Conservation (phyloP, 495 filamentous ascomycete species). For the Chaetomidium leptoderma region DNA sequence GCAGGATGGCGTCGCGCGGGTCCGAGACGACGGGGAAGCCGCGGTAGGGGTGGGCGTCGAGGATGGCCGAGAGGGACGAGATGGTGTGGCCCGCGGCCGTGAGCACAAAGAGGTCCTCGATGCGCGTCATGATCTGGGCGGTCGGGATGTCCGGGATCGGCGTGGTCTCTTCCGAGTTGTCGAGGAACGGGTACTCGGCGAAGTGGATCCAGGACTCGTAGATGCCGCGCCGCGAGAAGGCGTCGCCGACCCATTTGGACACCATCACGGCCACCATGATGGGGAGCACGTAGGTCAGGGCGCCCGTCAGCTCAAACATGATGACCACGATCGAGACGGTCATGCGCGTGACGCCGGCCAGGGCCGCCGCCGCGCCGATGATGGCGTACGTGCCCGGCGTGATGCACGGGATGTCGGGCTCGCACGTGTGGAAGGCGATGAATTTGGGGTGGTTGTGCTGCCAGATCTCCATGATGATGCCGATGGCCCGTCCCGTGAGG, state of each 20-base stretch:
- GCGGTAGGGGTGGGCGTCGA: slow-evolving; percentile 71
- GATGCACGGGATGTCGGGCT: slow-evolving; percentile 84
- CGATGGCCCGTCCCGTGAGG: slow-evolving; percentile 84
- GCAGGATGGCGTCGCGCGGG: slow-evolving; percentile 63
- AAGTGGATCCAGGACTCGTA: slow-evolving; percentile 98
- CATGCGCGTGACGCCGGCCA: slow-evolving; percentile 97
- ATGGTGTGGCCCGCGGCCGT: slow-evolving; percentile 86
- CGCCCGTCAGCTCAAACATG: slow-evolving; percentile 97
- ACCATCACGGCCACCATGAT: slow-evolving; percentile 99
- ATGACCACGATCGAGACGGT: slow-evolving; percentile 96
- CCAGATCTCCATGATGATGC: slow-evolving; percentile 85
- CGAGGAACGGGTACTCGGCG: slow-evolving; percentile 93
- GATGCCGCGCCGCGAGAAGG: slow-evolving; percentile 88
- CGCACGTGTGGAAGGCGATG: slow-evolving; percentile 73
- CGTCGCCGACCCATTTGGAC: slow-evolving; percentile 96
- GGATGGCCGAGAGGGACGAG: slow-evolving; percentile 61
- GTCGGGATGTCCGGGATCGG: slow-evolving; percentile 83
- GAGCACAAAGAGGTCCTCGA: slow-evolving; percentile 85
- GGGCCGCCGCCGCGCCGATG: slow-evolving; percentile 90
- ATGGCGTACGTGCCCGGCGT: slow-evolving; percentile 95
- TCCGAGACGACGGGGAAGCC: slow-evolving; percentile 90
- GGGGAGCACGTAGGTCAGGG: slow-evolving; percentile 91
- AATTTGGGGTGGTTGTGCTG: slow-evolving; percentile 71
- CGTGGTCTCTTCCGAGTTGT: slow-evolving; percentile 79
- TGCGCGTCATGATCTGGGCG: slow-evolving; percentile 80